Percentiles rank a stretch among this genome's conserved stretches.
phyloP scores from a whole-genome alignment of 768 basidiomycete species.

The Rhodocollybia butyracea region DNA sequence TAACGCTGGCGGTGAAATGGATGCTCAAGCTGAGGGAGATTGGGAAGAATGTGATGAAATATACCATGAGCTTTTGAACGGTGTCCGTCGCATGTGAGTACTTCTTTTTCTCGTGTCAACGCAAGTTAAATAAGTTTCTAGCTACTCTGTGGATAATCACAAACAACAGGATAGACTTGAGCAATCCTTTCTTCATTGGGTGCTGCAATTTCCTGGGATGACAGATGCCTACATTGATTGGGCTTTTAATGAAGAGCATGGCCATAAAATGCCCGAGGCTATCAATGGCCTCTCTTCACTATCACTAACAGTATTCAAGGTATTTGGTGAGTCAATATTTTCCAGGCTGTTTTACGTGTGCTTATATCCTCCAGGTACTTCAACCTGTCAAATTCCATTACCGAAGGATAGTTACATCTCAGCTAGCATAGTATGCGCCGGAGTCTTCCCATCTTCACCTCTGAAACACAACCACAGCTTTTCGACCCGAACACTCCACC shows the following conservation, averaged over 20 bases:
- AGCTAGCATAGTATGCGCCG: not conserved
- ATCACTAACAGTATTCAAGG: no score
- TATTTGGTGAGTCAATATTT: not conserved
- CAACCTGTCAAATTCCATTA: not conserved
- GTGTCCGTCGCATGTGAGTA: not conserved
- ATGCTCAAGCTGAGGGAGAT: not conserved
- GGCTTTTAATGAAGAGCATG: not conserved
- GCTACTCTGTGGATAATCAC: not conserved
- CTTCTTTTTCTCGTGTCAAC: not conserved
- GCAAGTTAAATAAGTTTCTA: not conserved
- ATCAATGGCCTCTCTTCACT: not conserved
- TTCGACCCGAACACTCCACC: not conserved
- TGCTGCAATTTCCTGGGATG: not conserved
- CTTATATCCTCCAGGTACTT: not conserved
- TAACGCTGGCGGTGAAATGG: not conserved
- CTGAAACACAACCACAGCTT: not conserved
- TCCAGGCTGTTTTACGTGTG: not conserved
- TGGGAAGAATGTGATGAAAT: not conserved
- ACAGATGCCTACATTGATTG: not conserved
- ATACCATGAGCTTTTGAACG: not conserved
- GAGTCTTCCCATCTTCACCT: not conserved
- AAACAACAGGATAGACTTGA: not conserved
- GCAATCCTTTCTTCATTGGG: not conserved
- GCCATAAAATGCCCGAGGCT: not conserved
- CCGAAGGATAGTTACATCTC: not conserved